Evolutionary conservation across 768 basidiomycete species (phyloP).

Genomic region (Psilocybe sp.): DNA sequence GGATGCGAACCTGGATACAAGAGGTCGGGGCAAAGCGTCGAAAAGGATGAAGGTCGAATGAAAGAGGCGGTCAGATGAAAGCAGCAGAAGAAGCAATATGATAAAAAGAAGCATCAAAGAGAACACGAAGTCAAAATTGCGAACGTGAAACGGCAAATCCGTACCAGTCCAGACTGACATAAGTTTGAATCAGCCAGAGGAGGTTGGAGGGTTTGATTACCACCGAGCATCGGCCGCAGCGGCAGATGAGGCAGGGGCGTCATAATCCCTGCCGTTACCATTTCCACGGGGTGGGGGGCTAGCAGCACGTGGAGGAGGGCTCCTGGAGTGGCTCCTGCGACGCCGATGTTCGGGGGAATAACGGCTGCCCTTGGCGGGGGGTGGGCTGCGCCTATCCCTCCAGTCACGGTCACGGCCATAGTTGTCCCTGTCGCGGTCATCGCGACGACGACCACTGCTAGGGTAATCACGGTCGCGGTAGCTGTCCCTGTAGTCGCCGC

Average conservation of each 20-base stretch:
- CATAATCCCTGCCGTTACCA: slow-evolving; percentile 35
- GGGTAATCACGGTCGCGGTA: slow-evolving; percentile 37
- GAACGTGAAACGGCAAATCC: slow-evolving; percentile 45
- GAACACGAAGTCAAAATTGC: slow-evolving; percentile 18
- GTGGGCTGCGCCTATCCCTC: slow-evolving; percentile 78
- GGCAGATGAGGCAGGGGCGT: slow-evolving; percentile 29
- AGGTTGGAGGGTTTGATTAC: slow-evolving; percentile 51
- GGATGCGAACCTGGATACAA: slow-evolving; percentile 18
- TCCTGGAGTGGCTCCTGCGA: slow-evolving; percentile 76
- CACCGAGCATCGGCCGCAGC: slow-evolving; percentile 43
- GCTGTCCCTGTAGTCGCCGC: slow-evolving; percentile 29
- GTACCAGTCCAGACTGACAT: slow-evolving; percentile 35
- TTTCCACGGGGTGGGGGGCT: slow-evolving; percentile 38
- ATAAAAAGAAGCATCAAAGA: slow-evolving; percentile 4
- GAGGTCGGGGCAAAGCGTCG: slow-evolving; percentile 10
- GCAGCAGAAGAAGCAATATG: slow-evolving; percentile 4
- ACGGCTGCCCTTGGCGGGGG: slow-evolving; percentile 57
- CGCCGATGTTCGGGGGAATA: slow-evolving; percentile 78
- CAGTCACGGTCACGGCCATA: slow-evolving; percentile 50
- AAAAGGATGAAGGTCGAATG: slow-evolving; percentile 12
- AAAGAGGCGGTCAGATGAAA: slow-evolving; percentile 20
- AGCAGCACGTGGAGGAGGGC: slow-evolving; percentile 76
- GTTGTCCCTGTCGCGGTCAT: slow-evolving; percentile 35
- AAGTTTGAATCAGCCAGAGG: slow-evolving; percentile 14
- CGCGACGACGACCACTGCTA: slow-evolving; percentile 18